A percentile compares a stretch with the other conserved stretches of the same genome.
These are phyloP conservation scores for Artemisia annua DNA, from an alignment of 129 eudicot species.

Conservation along the genomic window DNA sequence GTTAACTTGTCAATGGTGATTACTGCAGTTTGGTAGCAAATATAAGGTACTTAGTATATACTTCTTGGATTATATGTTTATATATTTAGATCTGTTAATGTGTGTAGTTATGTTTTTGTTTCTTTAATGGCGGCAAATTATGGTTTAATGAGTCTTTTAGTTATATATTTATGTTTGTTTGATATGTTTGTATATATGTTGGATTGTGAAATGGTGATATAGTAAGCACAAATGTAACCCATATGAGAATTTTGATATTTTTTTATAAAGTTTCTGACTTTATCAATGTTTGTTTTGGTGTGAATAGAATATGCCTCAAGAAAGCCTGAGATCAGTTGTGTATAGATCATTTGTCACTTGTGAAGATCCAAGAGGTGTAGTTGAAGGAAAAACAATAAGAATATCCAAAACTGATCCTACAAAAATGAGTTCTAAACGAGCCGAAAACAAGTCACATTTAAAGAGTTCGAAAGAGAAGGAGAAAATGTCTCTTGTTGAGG, in stretches of 20 bases:
- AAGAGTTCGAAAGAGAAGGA: constrained; percentile 41
- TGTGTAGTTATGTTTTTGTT: constrained; percentile 20
- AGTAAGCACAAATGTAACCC: constrained; percentile 31
- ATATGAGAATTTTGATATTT: constrained; percentile 16
- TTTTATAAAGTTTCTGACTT: constrained; percentile 40
- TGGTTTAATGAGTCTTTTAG: constrained; percentile 30
- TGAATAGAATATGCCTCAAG: constrained; percentile 87
- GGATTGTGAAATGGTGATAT: constrained; percentile 4
- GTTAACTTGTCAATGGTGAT: constrained; percentile 33
- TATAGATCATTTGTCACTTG: constrained; percentile 93
- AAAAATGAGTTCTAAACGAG: constrained; percentile 33
- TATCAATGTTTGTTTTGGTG: constrained; percentile 29
- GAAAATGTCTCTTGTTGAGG: constrained; percentile 46
- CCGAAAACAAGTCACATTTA: constrained; percentile 26
- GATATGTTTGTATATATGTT: constrained; percentile 33
- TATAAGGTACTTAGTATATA: constrained; percentile 32
- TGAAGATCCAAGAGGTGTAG: constrained; percentile 88
- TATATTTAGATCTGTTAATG: constrained; percentile 31
- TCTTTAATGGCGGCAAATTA: constrained; percentile 42
- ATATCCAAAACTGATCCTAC: constrained; percentile 45
- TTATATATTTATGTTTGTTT: constrained; percentile 33
- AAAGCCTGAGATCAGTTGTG: constrained; percentile 62
- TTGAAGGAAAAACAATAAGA: constrained; percentile 62
- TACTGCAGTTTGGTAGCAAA: constrained; percentile 30
- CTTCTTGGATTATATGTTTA: constrained; percentile 14